phyloP scores from a whole-genome alignment of 1,284 basidiomycete genomes.

The Papiliotrema fonsecae region DNA sequence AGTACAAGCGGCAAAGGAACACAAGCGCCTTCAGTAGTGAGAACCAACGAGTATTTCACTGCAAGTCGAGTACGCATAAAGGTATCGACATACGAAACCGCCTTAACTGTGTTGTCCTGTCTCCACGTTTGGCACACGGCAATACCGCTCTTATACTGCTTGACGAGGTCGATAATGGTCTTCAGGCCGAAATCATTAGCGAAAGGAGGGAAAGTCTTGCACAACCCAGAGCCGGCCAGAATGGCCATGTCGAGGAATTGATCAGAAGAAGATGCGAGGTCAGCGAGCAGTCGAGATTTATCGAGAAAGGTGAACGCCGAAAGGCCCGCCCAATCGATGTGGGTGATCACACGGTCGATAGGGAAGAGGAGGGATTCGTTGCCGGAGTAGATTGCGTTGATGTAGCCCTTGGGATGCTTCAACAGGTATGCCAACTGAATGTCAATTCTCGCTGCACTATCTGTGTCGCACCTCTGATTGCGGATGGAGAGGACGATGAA shows the following conservation, averaged over 20 bases:
- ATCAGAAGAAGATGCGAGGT: slow-evolving; percentile 74
- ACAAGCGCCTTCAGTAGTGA: slow-evolving; percentile 84
- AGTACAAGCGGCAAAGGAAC: slow-evolving; percentile 80
- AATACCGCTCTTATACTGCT: slow-evolving; percentile 80
- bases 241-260: slow-evolving; percentile 94
- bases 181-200: slow-evolving; percentile 68
- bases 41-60: slow-evolving; percentile 86
- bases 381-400: slow-evolving; percentile 89
- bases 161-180: slow-evolving; percentile 80
- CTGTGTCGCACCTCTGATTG: too few relatives aligned
- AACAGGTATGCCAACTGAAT: slow-evolving; percentile 84
- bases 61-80: slow-evolving; percentile 87
- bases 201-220: slow-evolving; percentile 78
- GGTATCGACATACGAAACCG: slow-evolving; percentile 63
- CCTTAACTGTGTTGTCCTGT: slow-evolving; percentile 52
- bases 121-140: slow-evolving; percentile 70
- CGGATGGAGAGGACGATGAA: slow-evolving; percentile 11
- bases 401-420: slow-evolving; percentile 87
- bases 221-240: slow-evolving; percentile 83
- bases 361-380: slow-evolving; percentile 87
- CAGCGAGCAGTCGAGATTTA: slow-evolving; percentile 69
- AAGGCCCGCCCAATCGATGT: slow-evolving; percentile 65
- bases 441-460: not conserved
- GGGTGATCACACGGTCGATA: slow-evolving; percentile 85
- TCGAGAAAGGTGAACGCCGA: slow-evolving; percentile 80